Conservation (phyloP, 805 yeast species). For the Saccharomyces cerevisiae region DNA sequence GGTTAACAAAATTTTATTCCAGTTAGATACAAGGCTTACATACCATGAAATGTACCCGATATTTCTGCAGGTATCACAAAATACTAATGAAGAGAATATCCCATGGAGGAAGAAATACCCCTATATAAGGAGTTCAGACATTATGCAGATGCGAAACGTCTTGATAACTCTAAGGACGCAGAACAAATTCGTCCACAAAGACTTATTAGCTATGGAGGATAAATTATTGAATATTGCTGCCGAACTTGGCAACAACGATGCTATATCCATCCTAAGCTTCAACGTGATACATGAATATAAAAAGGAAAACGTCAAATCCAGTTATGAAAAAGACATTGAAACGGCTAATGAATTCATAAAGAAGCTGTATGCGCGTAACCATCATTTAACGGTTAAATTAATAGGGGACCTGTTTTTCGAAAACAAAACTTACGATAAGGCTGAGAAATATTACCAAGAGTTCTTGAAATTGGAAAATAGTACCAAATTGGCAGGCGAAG, state of each 20-base stretch:
- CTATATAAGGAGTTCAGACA: conserved; percentile 43
- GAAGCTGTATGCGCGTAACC: conserved; percentile 48
- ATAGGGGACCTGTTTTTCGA: conserved; percentile 68
- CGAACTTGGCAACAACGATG: conserved; percentile 73
- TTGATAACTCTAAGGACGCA: conserved; percentile 52
- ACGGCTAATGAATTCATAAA: conserved; percentile 57
- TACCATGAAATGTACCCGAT: conserved; percentile 48
- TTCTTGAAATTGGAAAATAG: conserved; percentile 50
- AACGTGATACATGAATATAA: conserved; percentile 42
- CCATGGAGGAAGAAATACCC: neutral
- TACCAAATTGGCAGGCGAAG: conserved; percentile 59
- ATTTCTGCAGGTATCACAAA: conserved; percentile 35
- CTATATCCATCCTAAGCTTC: conserved; percentile 65
- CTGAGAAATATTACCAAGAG: conserved; percentile 49
- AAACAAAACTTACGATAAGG: conserved; percentile 41
- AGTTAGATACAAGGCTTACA: conserved; percentile 51
- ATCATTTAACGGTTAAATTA: conserved; percentile 68
- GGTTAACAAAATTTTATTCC: conserved; percentile 55
- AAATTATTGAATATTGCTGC: conserved; percentile 77
- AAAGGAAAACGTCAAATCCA: conserved; percentile 14
- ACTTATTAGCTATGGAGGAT: conserved; percentile 55
- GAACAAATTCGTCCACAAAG: conserved; percentile 50
- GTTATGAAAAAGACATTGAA: conserved; percentile 43
- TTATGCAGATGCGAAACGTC: conserved; percentile 61
- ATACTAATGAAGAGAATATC: conserved; percentile 29